phyloP scores from a whole-genome alignment of 805 yeast genomes.

The Saccharomycopsis fodiens region DNA sequence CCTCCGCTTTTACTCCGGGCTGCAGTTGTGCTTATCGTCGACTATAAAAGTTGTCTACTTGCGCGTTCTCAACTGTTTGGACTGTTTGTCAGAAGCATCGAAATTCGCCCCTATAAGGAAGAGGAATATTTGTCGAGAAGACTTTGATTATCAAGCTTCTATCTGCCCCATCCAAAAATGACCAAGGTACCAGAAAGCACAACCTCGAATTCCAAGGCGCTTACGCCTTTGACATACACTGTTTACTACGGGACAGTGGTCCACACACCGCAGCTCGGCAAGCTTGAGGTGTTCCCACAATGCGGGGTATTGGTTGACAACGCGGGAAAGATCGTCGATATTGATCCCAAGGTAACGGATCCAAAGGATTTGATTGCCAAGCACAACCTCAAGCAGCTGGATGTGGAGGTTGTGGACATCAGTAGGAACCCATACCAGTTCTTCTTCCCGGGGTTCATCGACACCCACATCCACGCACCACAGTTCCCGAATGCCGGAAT shows the following conservation, averaged over 20 bases:
- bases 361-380: constrained; percentile 24
- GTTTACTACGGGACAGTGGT: constrained; percentile 64
- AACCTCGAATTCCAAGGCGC: constrained; percentile 1
- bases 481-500: constrained; percentile 79
- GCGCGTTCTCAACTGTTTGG: no score
- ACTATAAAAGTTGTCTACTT: no score
- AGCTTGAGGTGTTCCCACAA: constrained; percentile 45
- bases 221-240: constrained; percentile 24
- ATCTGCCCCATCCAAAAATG: no score
- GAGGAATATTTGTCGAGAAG: no score
- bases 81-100: no score
- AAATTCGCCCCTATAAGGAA: no score
- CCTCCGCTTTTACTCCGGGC: no score
- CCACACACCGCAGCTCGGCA: constrained; percentile 58
- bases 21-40: no score
- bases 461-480: constrained; percentile 80
- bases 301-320: constrained; percentile 48
- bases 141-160: no score
- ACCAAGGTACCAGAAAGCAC: not conserved
- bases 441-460: constrained; percentile 76
- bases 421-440: constrained; percentile 40
- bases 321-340: constrained; percentile 44
- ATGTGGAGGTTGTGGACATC: constrained; percentile 28
- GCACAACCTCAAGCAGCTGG: constrained; percentile 21
- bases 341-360: constrained; percentile 22